Evolutionary conservation across 1,284 basidiomycete genomes (phyloP).

Genomic region (Ceratobasidium sp.): DNA sequence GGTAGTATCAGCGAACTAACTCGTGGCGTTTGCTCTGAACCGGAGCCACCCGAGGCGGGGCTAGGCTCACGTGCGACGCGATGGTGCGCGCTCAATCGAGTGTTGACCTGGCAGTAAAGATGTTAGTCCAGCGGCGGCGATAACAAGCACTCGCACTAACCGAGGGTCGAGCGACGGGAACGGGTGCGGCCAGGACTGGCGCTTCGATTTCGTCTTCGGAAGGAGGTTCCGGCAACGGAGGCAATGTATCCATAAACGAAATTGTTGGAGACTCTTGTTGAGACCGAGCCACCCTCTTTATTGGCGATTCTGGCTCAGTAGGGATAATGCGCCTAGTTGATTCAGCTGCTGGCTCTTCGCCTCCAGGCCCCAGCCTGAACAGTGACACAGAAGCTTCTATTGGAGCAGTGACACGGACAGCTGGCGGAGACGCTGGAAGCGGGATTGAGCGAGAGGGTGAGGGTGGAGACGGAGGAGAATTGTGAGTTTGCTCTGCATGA

Average conservation of each 20-base stretch:
- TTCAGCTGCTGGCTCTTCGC: not conserved
- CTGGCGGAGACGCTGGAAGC: slow-evolving; percentile 18
- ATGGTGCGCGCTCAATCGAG: slow-evolving; percentile 12
- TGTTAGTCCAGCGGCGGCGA: not conserved
- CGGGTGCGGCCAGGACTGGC: not conserved
- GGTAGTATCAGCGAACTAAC: slow-evolving; percentile 19
- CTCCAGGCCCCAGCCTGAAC: not conserved
- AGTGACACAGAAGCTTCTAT: slow-evolving; percentile 29
- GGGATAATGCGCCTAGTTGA: not conserved
- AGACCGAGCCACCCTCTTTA: not conserved
- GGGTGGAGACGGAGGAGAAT: slow-evolving; percentile 13
- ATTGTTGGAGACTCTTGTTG: slow-evolving; percentile 41
- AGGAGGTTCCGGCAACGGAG: slow-evolving; percentile 36
- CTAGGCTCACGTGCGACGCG: slow-evolving; percentile 23
- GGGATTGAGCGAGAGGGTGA: slow-evolving; percentile 38
- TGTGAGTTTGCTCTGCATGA: not conserved
- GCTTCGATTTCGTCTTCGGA: slow-evolving; percentile 24
- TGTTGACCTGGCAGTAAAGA: slow-evolving; percentile 10
- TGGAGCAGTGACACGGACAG: not conserved
- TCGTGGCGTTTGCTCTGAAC: slow-evolving; percentile 24
- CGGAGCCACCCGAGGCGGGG: slow-evolving; percentile 18
- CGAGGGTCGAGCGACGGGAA: slow-evolving; percentile 4
- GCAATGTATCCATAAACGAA: slow-evolving; percentile 40
- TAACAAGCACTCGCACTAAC: not conserved
- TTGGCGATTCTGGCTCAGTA: slow-evolving; percentile 19